Percentiles rank a stretch among this genome's conserved stretches.
Conservation (phyloP, 257 asterid species). For the Linaria vulgaris region DNA sequence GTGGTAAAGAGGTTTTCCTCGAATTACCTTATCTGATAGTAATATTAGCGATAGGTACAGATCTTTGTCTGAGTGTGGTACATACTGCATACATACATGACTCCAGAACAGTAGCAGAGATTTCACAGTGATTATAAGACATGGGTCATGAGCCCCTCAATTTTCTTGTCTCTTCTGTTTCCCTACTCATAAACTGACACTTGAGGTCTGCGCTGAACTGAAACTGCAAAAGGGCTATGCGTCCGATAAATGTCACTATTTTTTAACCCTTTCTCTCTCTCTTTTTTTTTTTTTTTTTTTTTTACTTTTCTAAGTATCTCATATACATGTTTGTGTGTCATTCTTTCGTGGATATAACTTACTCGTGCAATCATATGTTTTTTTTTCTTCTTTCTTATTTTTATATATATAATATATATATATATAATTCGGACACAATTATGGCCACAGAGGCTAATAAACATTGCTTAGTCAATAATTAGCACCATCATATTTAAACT, state of each 20-base stretch:
- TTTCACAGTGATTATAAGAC: constrained; percentile 25
- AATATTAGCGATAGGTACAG: constrained; percentile 6
- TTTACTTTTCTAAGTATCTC: too few relatives aligned
- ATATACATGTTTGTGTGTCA: too few relatives aligned
- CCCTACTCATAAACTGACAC: neutral
- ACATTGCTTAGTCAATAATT: too few relatives aligned
- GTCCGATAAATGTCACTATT: neutral
- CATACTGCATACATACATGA: constrained; percentile 27
- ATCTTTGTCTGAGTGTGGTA: constrained; percentile 32
- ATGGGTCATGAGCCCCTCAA: constrained; percentile 18
- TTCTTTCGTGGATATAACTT: too few relatives aligned
- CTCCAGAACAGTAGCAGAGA: constrained; percentile 21
- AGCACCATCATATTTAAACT: too few relatives aligned
- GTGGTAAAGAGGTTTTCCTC: too few relatives aligned
- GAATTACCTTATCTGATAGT: neutral
- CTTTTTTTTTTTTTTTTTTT: too few relatives aligned
- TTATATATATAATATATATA: too few relatives aligned
- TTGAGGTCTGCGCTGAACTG: constrained; percentile 8
- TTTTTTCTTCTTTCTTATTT: too few relatives aligned
- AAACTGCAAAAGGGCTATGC: neutral
- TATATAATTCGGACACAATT: too few relatives aligned
- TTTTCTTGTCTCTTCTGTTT: constrained; percentile 1
- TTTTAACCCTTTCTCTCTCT: neutral
- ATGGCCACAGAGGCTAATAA: too few relatives aligned
- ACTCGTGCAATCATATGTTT: too few relatives aligned